Evolutionary conservation across 2,329 filamentous ascomycete genomes (phyloP).

Genomic region (Cytospora paraplurivora): DNA sequence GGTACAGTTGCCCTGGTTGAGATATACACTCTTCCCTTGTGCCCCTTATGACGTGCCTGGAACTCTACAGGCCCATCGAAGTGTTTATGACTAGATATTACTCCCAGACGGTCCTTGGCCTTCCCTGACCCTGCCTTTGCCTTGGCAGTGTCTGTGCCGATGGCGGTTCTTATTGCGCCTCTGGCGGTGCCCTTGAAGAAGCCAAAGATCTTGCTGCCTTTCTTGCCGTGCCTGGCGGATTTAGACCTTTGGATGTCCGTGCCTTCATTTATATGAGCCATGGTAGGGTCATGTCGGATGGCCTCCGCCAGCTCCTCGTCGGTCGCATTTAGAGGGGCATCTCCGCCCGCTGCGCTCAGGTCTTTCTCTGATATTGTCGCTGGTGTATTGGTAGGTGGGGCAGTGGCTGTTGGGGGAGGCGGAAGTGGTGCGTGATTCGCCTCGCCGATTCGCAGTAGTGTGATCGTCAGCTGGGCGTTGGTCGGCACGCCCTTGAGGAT

Average conservation of each 20-base stretch:
- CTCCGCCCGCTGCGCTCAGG: conserved; percentile 50
- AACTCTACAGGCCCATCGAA: conserved; percentile 73
- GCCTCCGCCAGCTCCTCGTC: conserved; percentile 68
- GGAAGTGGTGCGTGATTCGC: conserved; percentile 78
- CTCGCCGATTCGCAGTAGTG: conserved; percentile 79
- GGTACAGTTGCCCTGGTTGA: conserved; percentile 67
- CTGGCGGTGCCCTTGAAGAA: conserved; percentile 72
- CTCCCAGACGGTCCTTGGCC: conserved; percentile 72
- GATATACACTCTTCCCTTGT: conserved; percentile 73
- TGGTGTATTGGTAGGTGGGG: conserved; percentile 42
- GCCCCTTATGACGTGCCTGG: conserved; percentile 68
- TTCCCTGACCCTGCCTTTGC: conserved; percentile 63
- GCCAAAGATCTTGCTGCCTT: conserved; percentile 53
- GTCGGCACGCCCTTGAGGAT: conserved; percentile 81
- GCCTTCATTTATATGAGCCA: conserved; percentile 39
- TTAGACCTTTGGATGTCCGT: conserved; percentile 54
- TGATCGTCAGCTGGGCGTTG: conserved; percentile 81
- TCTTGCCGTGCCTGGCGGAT: conserved; percentile 42
- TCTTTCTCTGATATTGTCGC: conserved; percentile 47
- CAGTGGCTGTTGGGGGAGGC: conserved; percentile 48
- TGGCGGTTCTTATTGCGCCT: conserved; percentile 70
- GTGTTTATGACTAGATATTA: conserved; percentile 56
- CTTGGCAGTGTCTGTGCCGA: conserved; percentile 71
- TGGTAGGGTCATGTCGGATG: conserved; percentile 48
- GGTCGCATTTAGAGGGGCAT: conserved; percentile 59